Conservation (phyloP, 768 basidiomycete species). For the Boletus barrowsii region DNA sequence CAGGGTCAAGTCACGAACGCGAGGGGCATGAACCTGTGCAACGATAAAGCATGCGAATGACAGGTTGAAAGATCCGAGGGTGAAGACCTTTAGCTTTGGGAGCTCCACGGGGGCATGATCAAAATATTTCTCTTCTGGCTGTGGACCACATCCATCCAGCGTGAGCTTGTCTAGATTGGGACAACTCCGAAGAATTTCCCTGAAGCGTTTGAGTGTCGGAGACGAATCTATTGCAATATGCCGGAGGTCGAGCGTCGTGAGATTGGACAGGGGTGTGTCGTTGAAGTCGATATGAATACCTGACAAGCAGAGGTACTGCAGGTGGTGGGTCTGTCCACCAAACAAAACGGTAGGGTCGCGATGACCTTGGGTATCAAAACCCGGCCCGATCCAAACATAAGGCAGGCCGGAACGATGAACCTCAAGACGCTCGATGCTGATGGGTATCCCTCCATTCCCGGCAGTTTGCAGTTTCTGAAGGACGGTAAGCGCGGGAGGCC, state of each 20-base stretch:
- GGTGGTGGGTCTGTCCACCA: conserved; percentile 41
- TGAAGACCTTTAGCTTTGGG: conserved; percentile 47
- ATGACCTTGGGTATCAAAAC: conserved; percentile 36
- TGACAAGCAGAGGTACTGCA: conserved; percentile 52
- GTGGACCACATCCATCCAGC: conserved; percentile 62
- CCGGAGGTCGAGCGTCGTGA: conserved; percentile 65
- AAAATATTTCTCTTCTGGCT: conserved; percentile 26
- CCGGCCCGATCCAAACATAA: conserved; percentile 44
- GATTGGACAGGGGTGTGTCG: conserved; percentile 43
- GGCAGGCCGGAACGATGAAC: conserved; percentile 55
- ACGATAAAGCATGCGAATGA: conserved; percentile 47
- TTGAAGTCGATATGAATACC: conserved; percentile 64
- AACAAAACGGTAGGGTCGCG: conserved; percentile 46
- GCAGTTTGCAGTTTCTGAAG: conserved; percentile 46
- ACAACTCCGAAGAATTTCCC: conserved; percentile 47
- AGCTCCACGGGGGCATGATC: conserved; percentile 43
- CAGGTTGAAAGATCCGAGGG: conserved; percentile 55
- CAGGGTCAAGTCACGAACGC: conserved; percentile 55
- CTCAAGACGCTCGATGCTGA: conserved; percentile 60
- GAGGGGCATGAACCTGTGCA: conserved; percentile 52
- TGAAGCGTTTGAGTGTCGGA: conserved; percentile 50
- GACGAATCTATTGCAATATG: conserved; percentile 52
- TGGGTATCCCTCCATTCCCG: conserved; percentile 32
- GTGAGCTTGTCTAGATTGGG: conserved; percentile 53
- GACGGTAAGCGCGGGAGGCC: conserved; percentile 51